phyloP scores from a whole-genome alignment of 2,329 filamentous ascomycete species.

The Hirsutella thompsonii region DNA sequence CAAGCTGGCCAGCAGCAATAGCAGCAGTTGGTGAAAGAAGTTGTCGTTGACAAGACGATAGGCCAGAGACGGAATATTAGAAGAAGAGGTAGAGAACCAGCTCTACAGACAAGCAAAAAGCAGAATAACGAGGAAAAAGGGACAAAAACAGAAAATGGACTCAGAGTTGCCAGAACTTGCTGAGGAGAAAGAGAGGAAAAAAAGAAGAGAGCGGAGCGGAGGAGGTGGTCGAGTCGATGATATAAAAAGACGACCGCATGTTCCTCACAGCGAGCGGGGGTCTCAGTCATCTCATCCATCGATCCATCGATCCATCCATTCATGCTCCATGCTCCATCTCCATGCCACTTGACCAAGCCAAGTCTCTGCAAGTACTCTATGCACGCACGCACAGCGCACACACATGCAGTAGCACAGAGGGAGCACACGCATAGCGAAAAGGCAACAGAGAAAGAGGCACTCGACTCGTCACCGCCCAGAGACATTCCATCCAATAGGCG shows the following conservation, averaged over 20 bases:
- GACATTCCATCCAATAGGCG: too few species aligned
- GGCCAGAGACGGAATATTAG: constrained; percentile 16
- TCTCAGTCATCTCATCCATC: too few species aligned
- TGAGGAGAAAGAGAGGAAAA: constrained; percentile 38
- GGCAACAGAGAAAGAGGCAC: too few species aligned
- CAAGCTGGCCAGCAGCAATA: constrained; percentile 5
- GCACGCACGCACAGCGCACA: too few species aligned
- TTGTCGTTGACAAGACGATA: constrained; percentile 7
- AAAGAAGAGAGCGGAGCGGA: not conserved
- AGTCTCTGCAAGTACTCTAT: too few species aligned
- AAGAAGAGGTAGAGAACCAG: constrained; percentile 36
- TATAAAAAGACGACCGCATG: not conserved
- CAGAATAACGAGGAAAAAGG: constrained; percentile 17
- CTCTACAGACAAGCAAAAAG: constrained; percentile 31
- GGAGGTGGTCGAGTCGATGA: not conserved
- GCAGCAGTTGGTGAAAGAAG: not conserved
- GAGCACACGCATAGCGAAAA: too few species aligned
- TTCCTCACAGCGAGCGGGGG: too few species aligned
- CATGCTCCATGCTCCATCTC: too few species aligned
- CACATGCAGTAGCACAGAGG: too few species aligned
- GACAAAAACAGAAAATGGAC: constrained; percentile 37
- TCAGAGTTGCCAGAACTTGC: constrained; percentile 48
- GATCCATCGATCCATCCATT: too few species aligned
- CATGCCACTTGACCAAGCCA: too few species aligned
- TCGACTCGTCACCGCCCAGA: too few species aligned